phyloP scores from a whole-genome alignment of 1,284 basidiomycete species.

The Microbotryomycetes sp. region DNA sequence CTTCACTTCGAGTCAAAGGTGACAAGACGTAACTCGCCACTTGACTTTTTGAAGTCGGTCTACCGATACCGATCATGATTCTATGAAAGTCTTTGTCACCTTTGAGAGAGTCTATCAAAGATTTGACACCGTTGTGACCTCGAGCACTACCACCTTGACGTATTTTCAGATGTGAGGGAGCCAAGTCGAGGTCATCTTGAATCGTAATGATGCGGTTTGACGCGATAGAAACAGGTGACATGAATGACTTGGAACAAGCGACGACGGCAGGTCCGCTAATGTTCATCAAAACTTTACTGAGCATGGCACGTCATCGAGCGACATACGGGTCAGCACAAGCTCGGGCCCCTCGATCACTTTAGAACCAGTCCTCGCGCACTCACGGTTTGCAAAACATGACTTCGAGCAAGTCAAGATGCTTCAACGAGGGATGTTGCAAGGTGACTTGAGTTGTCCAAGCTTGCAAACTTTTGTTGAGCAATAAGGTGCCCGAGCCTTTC shows the following conservation, averaged over 20 bases:
- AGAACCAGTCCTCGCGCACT: too few relatives aligned
- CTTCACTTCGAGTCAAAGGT: slow-evolving; percentile 15
- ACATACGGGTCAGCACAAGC: neutral
- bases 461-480: neutral
- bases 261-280: slow-evolving; percentile 12
- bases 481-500: neutral
- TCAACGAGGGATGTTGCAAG: neutral
- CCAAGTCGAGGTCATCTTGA: slow-evolving; percentile 24
- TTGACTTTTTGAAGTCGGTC: slow-evolving; percentile 13
- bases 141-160: slow-evolving; percentile 15
- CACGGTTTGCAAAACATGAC: neutral
- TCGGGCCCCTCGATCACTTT: too few relatives aligned
- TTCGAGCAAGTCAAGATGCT: too few relatives aligned
- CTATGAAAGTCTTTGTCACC: slow-evolving; percentile 9
- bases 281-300: slow-evolving; percentile 18
- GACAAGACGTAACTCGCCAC: slow-evolving; percentile 21
- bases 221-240: slow-evolving; percentile 4
- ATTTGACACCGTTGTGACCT: slow-evolving; percentile 18
- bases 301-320: neutral
- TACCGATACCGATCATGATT: slow-evolving; percentile 28
- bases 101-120: neutral
- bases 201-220: slow-evolving; percentile 11
- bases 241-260: neutral
- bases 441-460: neutral
- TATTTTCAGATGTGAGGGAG: slow-evolving; percentile 1